These are phyloP conservation scores for Fusarium buxicola DNA, from an alignment of 2,329 filamentous ascomycete genomes.

Conservation along the genomic window DNA sequence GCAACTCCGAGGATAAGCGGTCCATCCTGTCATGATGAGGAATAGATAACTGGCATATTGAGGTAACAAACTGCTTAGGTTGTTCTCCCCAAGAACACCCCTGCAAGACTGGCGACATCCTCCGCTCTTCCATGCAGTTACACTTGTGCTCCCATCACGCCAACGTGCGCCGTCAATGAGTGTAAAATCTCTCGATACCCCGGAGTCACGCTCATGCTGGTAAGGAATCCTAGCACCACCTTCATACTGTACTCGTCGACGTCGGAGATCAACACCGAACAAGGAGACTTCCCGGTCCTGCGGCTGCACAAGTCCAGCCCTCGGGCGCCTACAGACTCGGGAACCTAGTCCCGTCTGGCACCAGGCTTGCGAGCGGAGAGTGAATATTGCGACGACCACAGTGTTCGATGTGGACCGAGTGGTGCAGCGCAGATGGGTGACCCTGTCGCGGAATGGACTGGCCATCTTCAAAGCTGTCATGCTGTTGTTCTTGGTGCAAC, in stretches of 20 bases:
- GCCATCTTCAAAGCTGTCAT: conserved; percentile 12
- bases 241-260: neutral
- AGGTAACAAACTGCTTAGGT: neutral
- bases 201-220: conserved; percentile 3
- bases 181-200: conserved; percentile 31
- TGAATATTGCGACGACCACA: neutral
- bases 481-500: conserved; percentile 6
- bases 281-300: conserved; percentile 7
- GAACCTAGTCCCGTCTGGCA: conserved; percentile 10
- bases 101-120: conserved; percentile 8
- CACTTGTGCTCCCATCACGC: conserved; percentile 17
- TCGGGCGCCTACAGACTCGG: conserved; percentile 30
- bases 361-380: neutral
- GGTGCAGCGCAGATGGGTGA: neutral
- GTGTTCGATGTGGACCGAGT: conserved; percentile 5
- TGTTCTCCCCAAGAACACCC: neutral
- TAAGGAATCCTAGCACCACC: conserved; percentile 12
- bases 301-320: conserved; percentile 13
- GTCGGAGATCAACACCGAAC: conserved; percentile 11
- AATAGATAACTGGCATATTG: too few relatives aligned
- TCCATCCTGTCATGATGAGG: too few relatives aligned
- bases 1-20: neutral
- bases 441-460: neutral
- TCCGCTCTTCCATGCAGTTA: conserved; percentile 16
- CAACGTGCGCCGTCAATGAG: conserved; percentile 6